Base-by-base conservation (phyloP, 106 monocot species). In the Platanthera zijinensis region DNA sequence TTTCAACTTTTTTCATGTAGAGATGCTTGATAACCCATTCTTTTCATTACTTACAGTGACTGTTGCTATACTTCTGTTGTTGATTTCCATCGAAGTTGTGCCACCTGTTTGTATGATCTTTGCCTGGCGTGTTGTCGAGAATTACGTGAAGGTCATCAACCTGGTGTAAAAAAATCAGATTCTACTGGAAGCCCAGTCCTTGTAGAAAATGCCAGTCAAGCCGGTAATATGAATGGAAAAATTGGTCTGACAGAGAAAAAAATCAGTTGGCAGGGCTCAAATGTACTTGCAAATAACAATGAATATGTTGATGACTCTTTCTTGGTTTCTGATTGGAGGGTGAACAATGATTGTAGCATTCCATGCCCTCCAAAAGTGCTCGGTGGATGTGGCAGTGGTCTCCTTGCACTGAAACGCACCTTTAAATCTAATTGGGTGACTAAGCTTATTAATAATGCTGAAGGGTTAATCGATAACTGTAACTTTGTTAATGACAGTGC, bases 31-130 rank as follows among this genome's bases (percentile, higher is more conserved):
- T 66, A 66, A 66, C 66, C 25, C 32, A 11, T 66, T 66, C 10
- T 30, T 66, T 66, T 66, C 32, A 10, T 66, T 66, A 10, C 66
- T 66, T 6, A 30, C 88, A 91, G 91, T 71, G 77, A 91, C 69
- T 82, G 75, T 59, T 91, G 91, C 83, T 84, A 56, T 73, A 88
- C 91, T 47, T 91, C 91, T 66, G 84, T 91, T 50, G 83, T 86
- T 57, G 88, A 91, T 72, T 86, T 86, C 72, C 90, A 91, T 73
- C 79, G 90, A 84, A 91, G 85, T 86, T 91, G 91, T 78, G 73
- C 68, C 11, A 75, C 28, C 62, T 91, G 91, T 82, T 78, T 72
- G 0, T 88, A 88, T 77, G 91, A 91, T 57, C 74, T 91, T 17
- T 91, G 91, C 52, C 81, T 91, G 48, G 69, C 71, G 62, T 91